Base-by-base conservation (phyloP, 2,329 filamentous ascomycete species). In the Alternaria sp. region DNA sequence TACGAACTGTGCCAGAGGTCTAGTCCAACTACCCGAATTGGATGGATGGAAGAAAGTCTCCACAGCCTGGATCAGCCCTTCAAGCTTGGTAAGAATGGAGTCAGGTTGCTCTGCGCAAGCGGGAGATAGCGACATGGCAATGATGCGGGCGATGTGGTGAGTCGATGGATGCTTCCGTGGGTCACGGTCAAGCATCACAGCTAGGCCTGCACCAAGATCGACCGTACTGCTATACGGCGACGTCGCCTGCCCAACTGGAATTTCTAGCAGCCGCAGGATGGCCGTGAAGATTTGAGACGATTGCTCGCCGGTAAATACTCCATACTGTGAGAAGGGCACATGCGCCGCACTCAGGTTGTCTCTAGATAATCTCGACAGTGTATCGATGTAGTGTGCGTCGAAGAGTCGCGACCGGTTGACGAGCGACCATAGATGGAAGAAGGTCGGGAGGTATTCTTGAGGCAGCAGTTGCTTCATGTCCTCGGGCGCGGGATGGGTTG, bases 41-140 rank as follows among this genome's bases (percentile, higher is more conserved):
- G 95, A 99, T 2, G 95, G 95, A 72, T 99, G 95, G 83, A 97
- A 99, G 79, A 99, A 99, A 0, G 95, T 99, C 78, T 99, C 95
- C 47, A 98, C 91, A 3, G 94, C 95, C 77, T 98, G 91, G 68
- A 99, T 91, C 53, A 99, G 84, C 0, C 92, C 94, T 77, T 99
- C 94, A 5, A 99, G 85, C 66, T 91, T 92, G 34, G 90, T 88
- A 70, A 99, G 80, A 43, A 96, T 88, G 1, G 94, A 98, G 56
- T 90, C 89, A 30, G 90, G 85, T n/a, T 88, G 84, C 42, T 91
- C 87, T 49, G 96, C 81, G 71, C 92, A 95, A 46, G 89, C 84
- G 1, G 95, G 94, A 1, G 95, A 98, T 39, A 99, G 79, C 0
- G 94, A 97, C 87, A 94, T 94, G 53, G 96, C 89, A 59, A 98